Percentiles rank a stretch among this genome's conserved stretches.
Conservation (phyloP, 805 yeast species). For the Cyberlindnera subsufficiens region DNA sequence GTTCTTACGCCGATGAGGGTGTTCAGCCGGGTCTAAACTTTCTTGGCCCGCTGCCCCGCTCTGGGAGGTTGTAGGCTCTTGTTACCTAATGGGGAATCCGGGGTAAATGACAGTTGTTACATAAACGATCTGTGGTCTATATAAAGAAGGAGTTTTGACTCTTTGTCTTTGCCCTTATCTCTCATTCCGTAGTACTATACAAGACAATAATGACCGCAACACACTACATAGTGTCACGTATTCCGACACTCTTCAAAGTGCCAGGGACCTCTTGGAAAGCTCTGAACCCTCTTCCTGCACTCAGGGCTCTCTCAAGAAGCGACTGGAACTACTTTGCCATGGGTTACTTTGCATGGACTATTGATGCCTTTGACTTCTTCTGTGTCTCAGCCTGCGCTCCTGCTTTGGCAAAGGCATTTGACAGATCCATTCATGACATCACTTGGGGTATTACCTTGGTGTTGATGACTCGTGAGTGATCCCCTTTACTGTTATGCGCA, state of each 20-base stretch:
- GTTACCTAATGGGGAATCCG: not conserved
- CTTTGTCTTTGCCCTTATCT: not conserved
- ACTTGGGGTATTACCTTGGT: constrained; percentile 74
- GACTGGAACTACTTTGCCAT: constrained; percentile 56
- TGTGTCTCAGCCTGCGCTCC: constrained; percentile 51
- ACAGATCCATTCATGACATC: constrained; percentile 39
- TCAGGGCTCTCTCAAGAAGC: constrained; percentile 29
- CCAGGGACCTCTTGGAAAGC: constrained; percentile 22
- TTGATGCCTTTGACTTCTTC: constrained; percentile 72
- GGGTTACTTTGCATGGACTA: constrained; percentile 63
- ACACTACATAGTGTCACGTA: constrained; percentile 20
- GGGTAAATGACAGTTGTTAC: not conserved
- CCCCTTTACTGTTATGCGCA: too few relatives aligned
- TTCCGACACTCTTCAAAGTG: constrained; percentile 22
- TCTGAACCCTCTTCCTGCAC: constrained; percentile 40
- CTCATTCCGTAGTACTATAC: not conserved
- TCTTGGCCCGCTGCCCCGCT: not conserved
- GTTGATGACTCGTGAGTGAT: constrained; percentile 47
- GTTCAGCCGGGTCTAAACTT: too few relatives aligned
- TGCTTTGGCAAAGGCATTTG: constrained; percentile 43
- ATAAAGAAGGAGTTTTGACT: too few relatives aligned
- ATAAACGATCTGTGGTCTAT: too few relatives aligned
- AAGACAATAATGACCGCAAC: constrained; percentile 1
- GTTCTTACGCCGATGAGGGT: too few relatives aligned
- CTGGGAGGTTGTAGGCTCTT: not conserved